Percentiles rank a stretch among this genome's conserved stretches.
These are phyloP conservation scores for Santalum album DNA, from an alignment of 164 flowering plant species.

Conservation along the genomic window DNA sequence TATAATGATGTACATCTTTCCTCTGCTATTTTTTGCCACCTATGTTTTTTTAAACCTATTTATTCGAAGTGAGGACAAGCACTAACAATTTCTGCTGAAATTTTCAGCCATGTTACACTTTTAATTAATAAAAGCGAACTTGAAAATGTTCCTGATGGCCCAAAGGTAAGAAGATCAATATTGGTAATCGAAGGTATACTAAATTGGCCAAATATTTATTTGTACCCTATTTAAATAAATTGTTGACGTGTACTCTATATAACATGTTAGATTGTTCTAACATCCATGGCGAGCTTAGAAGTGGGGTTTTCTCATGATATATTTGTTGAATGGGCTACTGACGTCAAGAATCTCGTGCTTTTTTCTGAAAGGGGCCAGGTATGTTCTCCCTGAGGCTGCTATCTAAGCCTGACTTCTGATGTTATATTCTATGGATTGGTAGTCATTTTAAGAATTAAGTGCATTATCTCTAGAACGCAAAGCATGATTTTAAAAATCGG, in stretches of 20 bases:
- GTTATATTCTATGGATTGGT: not conserved
- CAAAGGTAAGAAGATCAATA: conserved; percentile 54
- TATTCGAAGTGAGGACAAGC: not conserved
- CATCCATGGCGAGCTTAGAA: conserved; percentile 98
- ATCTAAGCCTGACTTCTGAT: not conserved
- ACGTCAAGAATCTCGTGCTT: conserved; percentile 79
- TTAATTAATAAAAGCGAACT: conserved; percentile 74
- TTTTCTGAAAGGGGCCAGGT: conserved; percentile 99
- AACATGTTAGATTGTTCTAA: conserved; percentile 67
- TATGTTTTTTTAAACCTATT: too few relatives aligned
- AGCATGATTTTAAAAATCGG: too few relatives aligned
- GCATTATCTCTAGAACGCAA: too few relatives aligned
- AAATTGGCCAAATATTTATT: not conserved
- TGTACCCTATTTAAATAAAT: conserved; percentile 2
- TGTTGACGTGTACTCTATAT: conserved; percentile 9
- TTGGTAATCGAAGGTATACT: too few relatives aligned
- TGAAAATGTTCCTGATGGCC: conserved; percentile 81
- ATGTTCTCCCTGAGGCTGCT: conserved; percentile 1
- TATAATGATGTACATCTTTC: too few relatives aligned
- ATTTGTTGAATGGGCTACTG: conserved; percentile 90
- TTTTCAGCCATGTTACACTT: conserved; percentile 69
- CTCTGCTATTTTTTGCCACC: too few relatives aligned
- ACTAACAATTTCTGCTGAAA: not conserved
- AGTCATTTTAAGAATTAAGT: too few relatives aligned
- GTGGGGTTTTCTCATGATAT: conserved; percentile 92